Conservation (phyloP, 164 flowering plant genomes). For the Magnolia changhungtana region DNA sequence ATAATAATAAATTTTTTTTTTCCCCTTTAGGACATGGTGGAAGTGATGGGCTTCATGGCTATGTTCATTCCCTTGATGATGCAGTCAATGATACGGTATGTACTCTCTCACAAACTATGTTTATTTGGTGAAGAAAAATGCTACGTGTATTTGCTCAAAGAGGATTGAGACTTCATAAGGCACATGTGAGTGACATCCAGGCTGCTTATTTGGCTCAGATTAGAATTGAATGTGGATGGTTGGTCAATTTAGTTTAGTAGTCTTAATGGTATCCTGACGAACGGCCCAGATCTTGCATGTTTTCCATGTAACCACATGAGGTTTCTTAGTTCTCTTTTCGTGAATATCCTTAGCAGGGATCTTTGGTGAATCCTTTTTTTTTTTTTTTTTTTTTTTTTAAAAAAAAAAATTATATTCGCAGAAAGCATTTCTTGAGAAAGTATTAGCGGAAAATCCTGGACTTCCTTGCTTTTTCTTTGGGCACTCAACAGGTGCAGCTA, state of each 20-base stretch:
- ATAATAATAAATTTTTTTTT: too few relatives aligned
- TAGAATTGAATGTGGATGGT: not conserved
- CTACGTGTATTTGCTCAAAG: not conserved
- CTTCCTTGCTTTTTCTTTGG: constrained; percentile 88
- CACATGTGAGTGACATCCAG: not conserved
- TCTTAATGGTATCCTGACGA: not conserved
- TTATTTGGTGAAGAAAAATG: not conserved
- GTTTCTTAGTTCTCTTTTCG: not conserved
- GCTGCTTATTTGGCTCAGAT: not conserved
- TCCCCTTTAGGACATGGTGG: constrained; percentile 76
- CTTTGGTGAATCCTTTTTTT: not conserved
- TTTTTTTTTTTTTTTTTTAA: too few relatives aligned
- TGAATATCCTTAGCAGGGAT: not conserved
- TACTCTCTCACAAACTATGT: not conserved
- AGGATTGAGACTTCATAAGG: not conserved
- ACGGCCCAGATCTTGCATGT: not conserved
- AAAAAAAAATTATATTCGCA: constrained; percentile 27
- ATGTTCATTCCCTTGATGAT: constrained; percentile 76
- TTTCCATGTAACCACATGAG: not conserved
- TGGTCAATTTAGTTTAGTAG: not conserved
- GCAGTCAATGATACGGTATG: constrained; percentile 69
- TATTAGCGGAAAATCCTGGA: constrained; percentile 62
- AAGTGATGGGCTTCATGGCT: constrained; percentile 88
- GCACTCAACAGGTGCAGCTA: constrained; percentile 92
- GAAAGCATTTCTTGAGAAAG: constrained; percentile 63